Percentiles rank a stretch among this genome's conserved stretches.
phyloP scores from a whole-genome alignment of 2,329 filamentous ascomycete genomes.

The Zymoseptoria ardabiliae region DNA sequence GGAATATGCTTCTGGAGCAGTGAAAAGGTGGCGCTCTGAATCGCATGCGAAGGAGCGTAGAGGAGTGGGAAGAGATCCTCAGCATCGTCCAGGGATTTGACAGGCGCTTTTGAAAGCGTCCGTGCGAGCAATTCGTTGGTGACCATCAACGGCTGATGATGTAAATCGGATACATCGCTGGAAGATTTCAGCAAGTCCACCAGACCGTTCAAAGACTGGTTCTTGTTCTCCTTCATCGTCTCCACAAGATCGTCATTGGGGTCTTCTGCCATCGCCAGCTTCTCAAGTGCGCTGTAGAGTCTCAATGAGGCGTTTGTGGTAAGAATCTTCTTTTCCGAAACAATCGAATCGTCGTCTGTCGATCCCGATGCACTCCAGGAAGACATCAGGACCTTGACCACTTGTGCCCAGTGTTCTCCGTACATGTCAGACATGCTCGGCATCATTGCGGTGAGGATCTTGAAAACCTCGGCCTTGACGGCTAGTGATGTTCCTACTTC shows the following conservation, averaged over 20 bases:
- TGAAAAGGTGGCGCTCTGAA: slow-evolving; percentile 75
- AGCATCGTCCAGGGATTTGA: slow-evolving; percentile 45
- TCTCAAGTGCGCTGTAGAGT: slow-evolving; percentile 57
- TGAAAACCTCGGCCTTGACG: slow-evolving; percentile 52
- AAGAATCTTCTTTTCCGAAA: slow-evolving; percentile 19
- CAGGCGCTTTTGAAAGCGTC: slow-evolving; percentile 57
- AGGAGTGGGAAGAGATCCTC: slow-evolving; percentile 68
- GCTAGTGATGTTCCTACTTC: slow-evolving; percentile 42
- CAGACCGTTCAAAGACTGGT: slow-evolving; percentile 50
- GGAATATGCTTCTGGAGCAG: slow-evolving; percentile 77
- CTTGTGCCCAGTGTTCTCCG: slow-evolving; percentile 72
- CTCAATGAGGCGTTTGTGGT: slow-evolving; percentile 65
- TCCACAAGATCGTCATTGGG: slow-evolving; percentile 83
- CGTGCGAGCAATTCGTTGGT: slow-evolving; percentile 68
- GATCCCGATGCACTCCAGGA: slow-evolving; percentile 27
- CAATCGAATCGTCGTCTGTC: neutral
- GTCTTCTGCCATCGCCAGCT: slow-evolving; percentile 49
- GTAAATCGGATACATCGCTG: slow-evolving; percentile 43
- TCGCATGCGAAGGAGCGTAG: slow-evolving; percentile 62
- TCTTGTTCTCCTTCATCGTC: slow-evolving; percentile 56
- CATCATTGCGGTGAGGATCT: slow-evolving; percentile 50
- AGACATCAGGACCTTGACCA: slow-evolving; percentile 30
- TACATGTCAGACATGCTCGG: slow-evolving; percentile 75
- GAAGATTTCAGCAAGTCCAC: slow-evolving; percentile 53
- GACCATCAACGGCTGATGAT: slow-evolving; percentile 62